Base-by-base conservation (phyloP, 2,329 filamentous ascomycete genomes). In the Aspergillus proliferans region DNA sequence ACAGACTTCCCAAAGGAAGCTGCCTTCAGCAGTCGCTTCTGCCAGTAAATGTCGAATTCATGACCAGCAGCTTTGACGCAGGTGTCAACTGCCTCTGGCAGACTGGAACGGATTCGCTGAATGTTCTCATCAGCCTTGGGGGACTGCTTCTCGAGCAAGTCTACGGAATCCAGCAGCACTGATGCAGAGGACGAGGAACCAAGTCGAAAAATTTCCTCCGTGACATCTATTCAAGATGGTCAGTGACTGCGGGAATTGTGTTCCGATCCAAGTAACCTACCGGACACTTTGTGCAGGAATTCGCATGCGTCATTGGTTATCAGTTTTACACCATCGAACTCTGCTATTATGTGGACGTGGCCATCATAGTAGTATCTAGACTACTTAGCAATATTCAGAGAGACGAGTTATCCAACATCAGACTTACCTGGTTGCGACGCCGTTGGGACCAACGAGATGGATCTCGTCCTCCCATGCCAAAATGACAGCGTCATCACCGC, bases 401-500 rank as follows among this genome's bases (percentile, higher is more conserved):
- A 14, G 14, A 4, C 19, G 22, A 15, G 14, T 22, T 21, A 39
- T 22, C 21, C 6, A 24, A 28, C 15, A 45, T n/a, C 6, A n/a
- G 12, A 51, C 64, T 56, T 67, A 80, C 69, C 79, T 84, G 26
- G 79, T 83, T 4, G 86, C 84, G 8, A 86, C 81, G 40, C 88
- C 88, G 34, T 85, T 86, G 0, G 90, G 89, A 0, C 92, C 93
- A 52, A 98, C 86, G 24, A 98, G 79, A 63, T 96, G 93, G 3
- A 98, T 85, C 68, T 98, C 93, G 63, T 98, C 93, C 64, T 97
- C 93, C 93, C 93, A 98, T 0, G 91, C 91, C 59, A 98, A 83
- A 24, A 95, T 82, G 3, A 93, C 87, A 12, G 91, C 89, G 68
- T 97, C 92, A 60, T 93, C 92, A 4, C 93, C 93, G 67, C 93